A percentile compares a stretch with the other conserved stretches of the same genome.
Conservation (phyloP, 2,329 filamentous ascomycete species). For the Cladosporium sp. region DNA sequence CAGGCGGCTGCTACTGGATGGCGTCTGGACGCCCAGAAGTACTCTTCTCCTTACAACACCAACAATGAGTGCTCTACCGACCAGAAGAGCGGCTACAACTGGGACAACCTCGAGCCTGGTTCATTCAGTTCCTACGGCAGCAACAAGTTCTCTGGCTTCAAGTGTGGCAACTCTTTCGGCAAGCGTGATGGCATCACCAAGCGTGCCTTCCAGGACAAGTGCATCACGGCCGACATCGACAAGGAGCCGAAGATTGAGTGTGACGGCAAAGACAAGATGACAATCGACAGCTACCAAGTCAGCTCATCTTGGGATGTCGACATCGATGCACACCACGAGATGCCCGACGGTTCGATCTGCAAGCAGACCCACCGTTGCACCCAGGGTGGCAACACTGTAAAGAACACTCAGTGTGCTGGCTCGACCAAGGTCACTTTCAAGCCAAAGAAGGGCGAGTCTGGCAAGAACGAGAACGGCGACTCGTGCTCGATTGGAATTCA, state of each 20-base stretch:
- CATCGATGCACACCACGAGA: slow-evolving; percentile 81
- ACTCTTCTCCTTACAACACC: slow-evolving; percentile 68
- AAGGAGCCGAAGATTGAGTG: slow-evolving; percentile 46
- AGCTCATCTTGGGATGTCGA: slow-evolving; percentile 73
- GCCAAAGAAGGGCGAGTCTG: slow-evolving; percentile 37
- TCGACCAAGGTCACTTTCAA: slow-evolving; percentile 76
- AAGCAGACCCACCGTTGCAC: slow-evolving; percentile 73
- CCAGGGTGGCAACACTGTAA: slow-evolving; percentile 65
- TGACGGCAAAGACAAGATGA: slow-evolving; percentile 63
- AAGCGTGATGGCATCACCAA: slow-evolving; percentile 59
- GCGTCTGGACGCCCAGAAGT: slow-evolving; percentile 54
- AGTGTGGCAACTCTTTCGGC: slow-evolving; percentile 61
- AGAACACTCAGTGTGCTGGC: slow-evolving; percentile 90
- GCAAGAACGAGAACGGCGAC: slow-evolving; percentile 51
- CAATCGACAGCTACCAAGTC: slow-evolving; percentile 72
- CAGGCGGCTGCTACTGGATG: slow-evolving; percentile 52
- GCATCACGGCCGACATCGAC: slow-evolving; percentile 46
- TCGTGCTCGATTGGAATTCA: slow-evolving; percentile 72
- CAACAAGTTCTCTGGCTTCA: slow-evolving; percentile 73
- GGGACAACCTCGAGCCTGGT: slow-evolving; percentile 62
- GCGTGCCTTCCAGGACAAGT: slow-evolving; percentile 45
- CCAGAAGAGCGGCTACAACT: slow-evolving; percentile 72
- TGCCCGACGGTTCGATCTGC: slow-evolving; percentile 80
- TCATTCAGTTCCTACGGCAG: slow-evolving; percentile 66
- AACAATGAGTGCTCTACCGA: slow-evolving; percentile 74